A percentile compares a stretch with the other conserved stretches of the same genome.
Evolutionary conservation across 495 filamentous ascomycete genomes (phyloP).

Genomic region (Penicillium crystallinum): DNA sequence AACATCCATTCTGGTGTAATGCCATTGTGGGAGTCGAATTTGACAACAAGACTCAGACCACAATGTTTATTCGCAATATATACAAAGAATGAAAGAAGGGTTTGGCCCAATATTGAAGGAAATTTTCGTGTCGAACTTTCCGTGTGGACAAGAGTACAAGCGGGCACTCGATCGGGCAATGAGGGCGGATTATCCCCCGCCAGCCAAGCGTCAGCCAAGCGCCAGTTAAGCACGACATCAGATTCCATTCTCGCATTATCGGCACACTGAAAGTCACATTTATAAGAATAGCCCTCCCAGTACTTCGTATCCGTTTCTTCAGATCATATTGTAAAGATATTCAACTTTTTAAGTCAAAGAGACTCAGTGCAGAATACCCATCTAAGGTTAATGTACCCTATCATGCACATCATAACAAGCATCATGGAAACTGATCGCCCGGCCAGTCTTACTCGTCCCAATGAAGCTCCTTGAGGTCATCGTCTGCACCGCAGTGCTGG

Average conservation of each 20-base stretch:
- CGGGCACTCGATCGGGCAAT: slow-evolving; percentile 22
- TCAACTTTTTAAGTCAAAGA: slow-evolving; percentile 2
- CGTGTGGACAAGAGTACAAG: background rate
- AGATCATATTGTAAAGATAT: background rate
- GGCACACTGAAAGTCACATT: background rate
- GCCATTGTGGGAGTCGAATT: background rate
- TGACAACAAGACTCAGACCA: too few relatives aligned
- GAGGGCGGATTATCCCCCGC: slow-evolving; percentile 3
- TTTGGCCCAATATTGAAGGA: too few relatives aligned
- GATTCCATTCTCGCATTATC: slow-evolving; percentile 6
- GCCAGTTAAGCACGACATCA: slow-evolving; percentile 22
- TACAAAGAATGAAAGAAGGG: background rate
- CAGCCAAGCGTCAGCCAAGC: background rate
- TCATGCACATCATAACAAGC: slow-evolving; percentile 26
- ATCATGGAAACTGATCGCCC: slow-evolving; percentile 39
- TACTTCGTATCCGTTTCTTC: background rate
- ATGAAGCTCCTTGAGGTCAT: slow-evolving; percentile 32
- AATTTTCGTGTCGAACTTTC: background rate
- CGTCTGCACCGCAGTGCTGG: slow-evolving; percentile 18
- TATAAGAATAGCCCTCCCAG: background rate
- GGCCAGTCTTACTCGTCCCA: slow-evolving; percentile 12
- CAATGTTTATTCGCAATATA: background rate
- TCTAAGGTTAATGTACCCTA: slow-evolving; percentile 57
- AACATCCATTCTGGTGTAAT: background rate
- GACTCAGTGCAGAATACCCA: slow-evolving; percentile 35